phyloP scores from a whole-genome alignment of 352 stramenopile species.

The Phytophthora ramorum region DNA sequence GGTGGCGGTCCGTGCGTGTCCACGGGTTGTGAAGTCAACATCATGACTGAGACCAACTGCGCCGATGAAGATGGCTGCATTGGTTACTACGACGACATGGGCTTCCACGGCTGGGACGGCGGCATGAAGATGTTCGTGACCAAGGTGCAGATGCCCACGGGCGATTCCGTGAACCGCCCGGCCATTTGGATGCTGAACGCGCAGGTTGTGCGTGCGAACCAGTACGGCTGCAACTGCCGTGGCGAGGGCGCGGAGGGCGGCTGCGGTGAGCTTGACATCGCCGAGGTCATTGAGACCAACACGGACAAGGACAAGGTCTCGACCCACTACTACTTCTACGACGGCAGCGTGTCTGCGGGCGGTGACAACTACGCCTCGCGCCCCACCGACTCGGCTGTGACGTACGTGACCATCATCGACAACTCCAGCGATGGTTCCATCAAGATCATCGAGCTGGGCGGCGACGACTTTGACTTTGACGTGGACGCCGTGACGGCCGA shows the following conservation, averaged over 20 bases:
- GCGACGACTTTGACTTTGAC: slow-evolving; percentile 54
- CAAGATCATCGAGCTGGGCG: slow-evolving; percentile 58
- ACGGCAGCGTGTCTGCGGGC: slow-evolving; percentile 53
- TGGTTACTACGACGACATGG: slow-evolving; percentile 75
- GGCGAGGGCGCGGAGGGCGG: slow-evolving; percentile 53
- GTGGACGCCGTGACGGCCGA: slow-evolving; percentile 37
- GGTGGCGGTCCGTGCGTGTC: slow-evolving; percentile 59
- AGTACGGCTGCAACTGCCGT: slow-evolving; percentile 86
- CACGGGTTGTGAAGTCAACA: slow-evolving; percentile 82
- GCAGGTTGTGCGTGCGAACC: slow-evolving; percentile 68
- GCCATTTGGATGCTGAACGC: slow-evolving; percentile 86
- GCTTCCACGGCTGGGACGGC: slow-evolving; percentile 73
- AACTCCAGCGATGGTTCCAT: slow-evolving; percentile 47
- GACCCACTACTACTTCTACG: slow-evolving; percentile 84
- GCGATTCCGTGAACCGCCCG: slow-evolving; percentile 53
- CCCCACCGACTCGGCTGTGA: slow-evolving; percentile 41
- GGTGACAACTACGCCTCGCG: slow-evolving; percentile 56
- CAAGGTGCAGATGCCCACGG: slow-evolving; percentile 69
- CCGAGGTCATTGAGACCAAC: slow-evolving; percentile 79
- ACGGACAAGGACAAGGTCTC: slow-evolving; percentile 54
- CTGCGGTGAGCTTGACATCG: slow-evolving; percentile 77
- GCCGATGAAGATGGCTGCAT: slow-evolving; percentile 49
- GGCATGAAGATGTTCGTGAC: slow-evolving; percentile 84
- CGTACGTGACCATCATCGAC: slow-evolving; percentile 69
- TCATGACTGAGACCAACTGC: slow-evolving; percentile 70